These are phyloP conservation scores for Podila epicladia DNA, from an alignment of 192 early-diverging fungal genomes.

Conservation along the genomic window DNA sequence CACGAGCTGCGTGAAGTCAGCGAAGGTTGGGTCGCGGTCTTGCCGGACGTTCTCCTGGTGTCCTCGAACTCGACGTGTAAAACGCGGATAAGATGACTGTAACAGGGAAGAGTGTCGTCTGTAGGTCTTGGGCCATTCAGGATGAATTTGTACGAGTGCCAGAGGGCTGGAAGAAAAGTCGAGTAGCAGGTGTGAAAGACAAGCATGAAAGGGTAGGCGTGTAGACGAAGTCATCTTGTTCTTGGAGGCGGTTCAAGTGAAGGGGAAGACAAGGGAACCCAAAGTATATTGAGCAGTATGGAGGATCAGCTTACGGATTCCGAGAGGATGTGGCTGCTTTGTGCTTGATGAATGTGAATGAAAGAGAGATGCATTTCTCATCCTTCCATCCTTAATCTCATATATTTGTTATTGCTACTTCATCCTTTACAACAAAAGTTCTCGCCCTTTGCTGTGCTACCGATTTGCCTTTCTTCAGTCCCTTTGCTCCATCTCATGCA, in stretches of 20 bases:
- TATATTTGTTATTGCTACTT: too few species aligned
- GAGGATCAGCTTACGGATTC: neutral
- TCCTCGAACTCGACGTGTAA: neutral
- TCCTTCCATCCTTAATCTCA: too few species aligned
- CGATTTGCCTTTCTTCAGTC: too few species aligned
- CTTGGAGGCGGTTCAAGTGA: neutral
- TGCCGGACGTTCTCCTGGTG: neutral
- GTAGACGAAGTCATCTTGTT: neutral
- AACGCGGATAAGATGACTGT: neutral
- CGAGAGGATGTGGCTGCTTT: too few species aligned
- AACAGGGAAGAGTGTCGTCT: neutral
- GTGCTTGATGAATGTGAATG: too few species aligned
- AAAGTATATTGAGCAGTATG: neutral
- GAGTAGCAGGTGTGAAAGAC: neutral
- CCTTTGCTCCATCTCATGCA: too few species aligned
- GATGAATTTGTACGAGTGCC: neutral
- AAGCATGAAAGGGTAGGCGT: neutral
- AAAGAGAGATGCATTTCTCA: too few species aligned
- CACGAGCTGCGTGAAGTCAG: neutral
- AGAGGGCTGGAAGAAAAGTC: neutral
- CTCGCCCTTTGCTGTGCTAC: too few species aligned
- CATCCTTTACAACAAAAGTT: too few species aligned
- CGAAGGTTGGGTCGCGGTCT: neutral
- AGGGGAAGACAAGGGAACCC: neutral
- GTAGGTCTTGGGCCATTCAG: neutral